Base-by-base conservation (phyloP, 2,329 filamentous ascomycete genomes). In the Ophiostoma perfectum region DNA sequence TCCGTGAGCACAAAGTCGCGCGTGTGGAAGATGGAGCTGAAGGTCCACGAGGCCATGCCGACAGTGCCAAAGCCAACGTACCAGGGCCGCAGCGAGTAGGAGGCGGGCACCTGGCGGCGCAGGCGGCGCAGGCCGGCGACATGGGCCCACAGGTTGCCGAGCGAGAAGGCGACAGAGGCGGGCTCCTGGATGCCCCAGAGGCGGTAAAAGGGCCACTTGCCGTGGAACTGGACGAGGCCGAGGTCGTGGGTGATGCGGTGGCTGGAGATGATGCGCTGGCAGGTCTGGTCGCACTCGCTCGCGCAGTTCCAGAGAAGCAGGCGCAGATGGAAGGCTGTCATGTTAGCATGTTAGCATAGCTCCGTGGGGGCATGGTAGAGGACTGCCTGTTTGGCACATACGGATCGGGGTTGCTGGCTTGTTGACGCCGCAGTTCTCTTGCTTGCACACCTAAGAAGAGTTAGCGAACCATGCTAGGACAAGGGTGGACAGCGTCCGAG, bases 161-260 rank as follows among this genome's bases (percentile, higher is more conserved):
- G 83, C 72, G 91, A 96, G 83, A 97, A 99, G 75, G 97, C 82
- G 73, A 98, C 94, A 66, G 89, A 93, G 78, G 93, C 92, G 70
- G 94, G 93, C 81, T 99, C 95, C 80, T 99, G 95, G 82, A 97
- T 90, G 77, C 95, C 95, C 67, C 96, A 80, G 75, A 97, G 85
- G 73, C 95, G 91, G 78, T 89, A 83, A 80, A 99, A 99, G 52
- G 95, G 95, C 95, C 95, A 99, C 85, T 99, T 99, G 44, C 95
- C 95, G 81, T 99, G 93, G 82, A 93, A 99, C 80, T 99, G 95
- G 68, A 94, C 89, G 65, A 97, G 79, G 11, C 88, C 85, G 42
- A 87, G 85, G 70, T 87, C 84, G 71, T 85, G 81, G 39, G 85
- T 81, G 72, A 93, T 80, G 72, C 94, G 92, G 69, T 81, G 80